These are phyloP conservation scores for Beverwykella pulmonaria DNA, from an alignment of 495 filamentous ascomycete species.

Conservation along the genomic window DNA sequence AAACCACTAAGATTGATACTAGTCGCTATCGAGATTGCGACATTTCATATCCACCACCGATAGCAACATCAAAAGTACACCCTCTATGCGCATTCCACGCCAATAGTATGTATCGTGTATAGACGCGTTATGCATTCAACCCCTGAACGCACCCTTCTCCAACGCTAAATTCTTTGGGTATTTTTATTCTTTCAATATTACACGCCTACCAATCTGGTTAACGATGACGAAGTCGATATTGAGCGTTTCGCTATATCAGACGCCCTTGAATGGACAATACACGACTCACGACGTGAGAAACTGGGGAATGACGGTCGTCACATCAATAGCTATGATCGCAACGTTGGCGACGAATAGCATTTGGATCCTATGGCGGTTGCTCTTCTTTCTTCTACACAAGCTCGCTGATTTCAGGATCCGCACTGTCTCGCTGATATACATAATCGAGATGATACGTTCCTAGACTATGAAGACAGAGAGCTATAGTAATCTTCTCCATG, in stretches of 20 bases:
- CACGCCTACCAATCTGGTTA: conserved; percentile 23
- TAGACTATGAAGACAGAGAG: conserved; percentile 14
- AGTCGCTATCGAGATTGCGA: too few relatives aligned
- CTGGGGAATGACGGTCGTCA: conserved; percentile 17
- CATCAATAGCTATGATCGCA: conserved; percentile 32
- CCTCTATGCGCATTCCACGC: too few relatives aligned
- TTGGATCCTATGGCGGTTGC: conserved; percentile 4
- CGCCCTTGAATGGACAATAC: conserved; percentile 23
- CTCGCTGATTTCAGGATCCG: conserved; percentile 14
- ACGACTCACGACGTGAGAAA: conserved; percentile 7
- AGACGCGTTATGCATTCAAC: too few relatives aligned
- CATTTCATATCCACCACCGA: too few relatives aligned
- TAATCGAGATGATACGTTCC: conserved; percentile 19
- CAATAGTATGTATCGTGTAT: too few relatives aligned
- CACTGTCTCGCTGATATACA: conserved; percentile 16
- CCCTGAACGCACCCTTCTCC: too few relatives aligned
- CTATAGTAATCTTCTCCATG: conserved; percentile 21
- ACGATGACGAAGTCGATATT: conserved; percentile 37
- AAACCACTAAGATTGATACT: too few relatives aligned
- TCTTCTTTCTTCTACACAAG: conserved; percentile 19
- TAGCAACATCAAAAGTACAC: too few relatives aligned
- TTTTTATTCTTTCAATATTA: too few relatives aligned
- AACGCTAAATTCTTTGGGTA: too few relatives aligned
- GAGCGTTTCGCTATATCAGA: conserved; percentile 32
- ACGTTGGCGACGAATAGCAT: conserved; percentile 31